Base-by-base conservation (phyloP, 805 yeast genomes). In the Sugiyamaella chiloensis region DNA sequence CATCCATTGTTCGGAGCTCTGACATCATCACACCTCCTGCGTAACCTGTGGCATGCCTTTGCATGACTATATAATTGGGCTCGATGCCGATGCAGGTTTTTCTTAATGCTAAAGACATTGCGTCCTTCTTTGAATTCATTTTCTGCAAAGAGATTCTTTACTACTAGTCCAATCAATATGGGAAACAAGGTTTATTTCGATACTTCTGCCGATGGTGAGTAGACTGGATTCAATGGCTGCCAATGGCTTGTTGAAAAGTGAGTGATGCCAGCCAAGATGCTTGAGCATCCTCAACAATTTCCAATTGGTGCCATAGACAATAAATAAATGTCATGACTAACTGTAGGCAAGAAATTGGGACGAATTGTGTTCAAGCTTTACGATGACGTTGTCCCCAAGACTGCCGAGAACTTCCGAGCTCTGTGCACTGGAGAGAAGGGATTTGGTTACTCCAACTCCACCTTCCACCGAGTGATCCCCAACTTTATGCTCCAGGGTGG, bases 401-500 rank as follows among this genome's bases (percentile, higher is more conserved):
- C 97, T 55, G 84, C 95, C 58, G 95, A 86, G 73, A 90, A 90
- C 79, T 90, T 90, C 85, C 84, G 96, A 73, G 96, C 95, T 54
- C 78, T 90, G 64, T 76, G 85, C 69, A 89, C 96, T 54, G 96
- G 96, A 60, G 96, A 87, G 75, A 85, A 88, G 79, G 98, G 97
- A 53, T 86, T 74, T 63, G 96, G 96, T 52, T 89, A 83, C 80
- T 82, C 83, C 66, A 79, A 76, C 62, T 86, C 95, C 42, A 75
- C 82, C 57, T 90, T 91, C 93, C 97, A 90, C 87, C 85, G 96
- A 76, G 95, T 90, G 57, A 89, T 89, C 64, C 96, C 96, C 57
- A 82, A 85, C 70, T 90, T 90, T 78, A 90, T 90, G 98, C 76
- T 91, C 67, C 98, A 90, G 78, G 97, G 90, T 68, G 91, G 91